phyloP scores from a whole-genome alignment of 331 rosid species.

The Malus hybrid region DNA sequence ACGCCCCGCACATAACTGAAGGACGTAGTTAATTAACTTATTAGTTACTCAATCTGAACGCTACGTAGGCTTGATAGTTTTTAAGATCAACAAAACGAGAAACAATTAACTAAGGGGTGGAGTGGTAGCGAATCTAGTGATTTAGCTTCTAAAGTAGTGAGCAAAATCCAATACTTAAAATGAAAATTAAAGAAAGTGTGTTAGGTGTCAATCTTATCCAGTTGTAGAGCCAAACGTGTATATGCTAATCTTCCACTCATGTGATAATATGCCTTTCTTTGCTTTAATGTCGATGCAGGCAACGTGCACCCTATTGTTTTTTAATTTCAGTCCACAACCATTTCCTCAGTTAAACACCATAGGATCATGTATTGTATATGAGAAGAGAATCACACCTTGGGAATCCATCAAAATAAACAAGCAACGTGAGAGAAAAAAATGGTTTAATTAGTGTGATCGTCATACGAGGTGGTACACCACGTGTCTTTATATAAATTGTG shows the following conservation, averaged over 20 bases:
- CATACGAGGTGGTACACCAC: too few species aligned
- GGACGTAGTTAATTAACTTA: too few species aligned
- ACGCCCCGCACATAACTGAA: too few species aligned
- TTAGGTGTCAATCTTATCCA: slow-evolving; percentile 38
- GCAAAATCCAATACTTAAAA: neutral
- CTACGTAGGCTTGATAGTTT: too few species aligned
- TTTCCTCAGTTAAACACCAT: neutral
- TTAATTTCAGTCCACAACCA: neutral
- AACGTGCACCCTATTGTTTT: slow-evolving; percentile 21
- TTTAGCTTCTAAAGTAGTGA: neutral
- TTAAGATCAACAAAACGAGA: too few species aligned
- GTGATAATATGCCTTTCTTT: slow-evolving; percentile 35
- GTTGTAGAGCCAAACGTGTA: slow-evolving; percentile 22
- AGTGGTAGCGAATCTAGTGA: neutral
- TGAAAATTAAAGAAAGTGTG: neutral
- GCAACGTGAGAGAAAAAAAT: neutral
- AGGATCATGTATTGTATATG: neutral
- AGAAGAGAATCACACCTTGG: neutral
- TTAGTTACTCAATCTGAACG: too few species aligned
- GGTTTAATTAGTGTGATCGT: neutral
- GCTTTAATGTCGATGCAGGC: slow-evolving; percentile 21
- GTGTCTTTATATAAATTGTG: too few species aligned
- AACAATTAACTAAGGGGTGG: too few species aligned
- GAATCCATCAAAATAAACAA: neutral
- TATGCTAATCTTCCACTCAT: slow-evolving; percentile 24